Percentiles rank a stretch among this genome's conserved stretches.
Conservation (phyloP, 2,329 filamentous ascomycete genomes). For the Fusarium metavorans region DNA sequence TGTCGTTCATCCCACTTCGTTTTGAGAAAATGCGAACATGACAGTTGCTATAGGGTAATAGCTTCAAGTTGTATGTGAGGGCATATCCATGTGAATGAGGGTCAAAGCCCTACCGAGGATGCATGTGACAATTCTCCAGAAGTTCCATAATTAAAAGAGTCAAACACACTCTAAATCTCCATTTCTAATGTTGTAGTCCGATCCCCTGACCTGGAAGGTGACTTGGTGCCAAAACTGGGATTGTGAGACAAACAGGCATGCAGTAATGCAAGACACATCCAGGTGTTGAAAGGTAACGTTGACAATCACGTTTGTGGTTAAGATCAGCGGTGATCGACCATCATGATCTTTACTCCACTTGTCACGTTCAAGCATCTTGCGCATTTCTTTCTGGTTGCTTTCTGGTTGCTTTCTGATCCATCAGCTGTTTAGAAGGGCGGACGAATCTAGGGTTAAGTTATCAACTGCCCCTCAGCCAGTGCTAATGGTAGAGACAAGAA, state of each 20-base stretch:
- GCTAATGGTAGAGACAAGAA: not conserved
- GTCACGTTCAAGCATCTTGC: not conserved
- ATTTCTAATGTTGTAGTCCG: not conserved
- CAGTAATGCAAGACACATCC: not conserved
- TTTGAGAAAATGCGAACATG: not conserved
- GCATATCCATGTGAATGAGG: not conserved
- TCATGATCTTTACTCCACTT: not conserved
- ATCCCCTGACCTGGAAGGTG: not conserved
- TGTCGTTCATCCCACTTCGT: rapidly evolving
- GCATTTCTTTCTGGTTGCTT: not conserved
- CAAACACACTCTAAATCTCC: not conserved
- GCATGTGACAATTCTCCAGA: not conserved
- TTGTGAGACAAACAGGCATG: not conserved
- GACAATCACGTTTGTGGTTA: too few species aligned
- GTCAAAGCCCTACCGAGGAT: not conserved
- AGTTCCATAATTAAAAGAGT: too few species aligned
- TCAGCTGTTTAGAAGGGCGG: not conserved
- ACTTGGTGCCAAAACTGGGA: not conserved
- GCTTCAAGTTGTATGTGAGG: not conserved
- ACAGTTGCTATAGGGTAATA: not conserved
- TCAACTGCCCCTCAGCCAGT: not conserved
- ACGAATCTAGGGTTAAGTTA: not conserved
- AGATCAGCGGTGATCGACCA: not conserved
- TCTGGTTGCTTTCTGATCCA: not conserved
- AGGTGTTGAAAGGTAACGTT: not conserved